Percentiles rank a stretch among this genome's conserved stretches.
Conservation (phyloP, 176 grass and related monocot species). For the Aegilops tauschii region DNA sequence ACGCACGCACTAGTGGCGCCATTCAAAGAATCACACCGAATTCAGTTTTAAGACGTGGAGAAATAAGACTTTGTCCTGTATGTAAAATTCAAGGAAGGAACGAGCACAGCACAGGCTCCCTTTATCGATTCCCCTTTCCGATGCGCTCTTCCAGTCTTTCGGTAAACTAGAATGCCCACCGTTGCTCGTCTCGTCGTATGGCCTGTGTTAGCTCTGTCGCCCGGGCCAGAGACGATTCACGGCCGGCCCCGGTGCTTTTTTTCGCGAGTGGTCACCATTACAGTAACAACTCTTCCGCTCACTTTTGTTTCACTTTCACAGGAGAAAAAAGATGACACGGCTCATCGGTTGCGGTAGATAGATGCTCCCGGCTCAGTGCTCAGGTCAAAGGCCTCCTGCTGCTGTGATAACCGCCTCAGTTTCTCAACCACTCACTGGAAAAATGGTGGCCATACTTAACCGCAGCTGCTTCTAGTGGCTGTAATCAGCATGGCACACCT, state of each 20-base stretch:
- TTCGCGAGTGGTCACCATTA: constrained; percentile 15
- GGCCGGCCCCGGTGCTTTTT: not conserved
- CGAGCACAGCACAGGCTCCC: no score
- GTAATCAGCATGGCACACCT: not conserved
- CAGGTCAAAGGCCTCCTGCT: constrained; percentile 19
- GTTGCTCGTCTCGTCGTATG: not conserved
- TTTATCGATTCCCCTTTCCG: not conserved
- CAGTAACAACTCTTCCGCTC: constrained; percentile 8
- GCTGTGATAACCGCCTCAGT: not conserved
- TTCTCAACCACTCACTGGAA: not conserved
- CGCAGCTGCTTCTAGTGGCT: not conserved
- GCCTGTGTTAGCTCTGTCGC: not conserved
- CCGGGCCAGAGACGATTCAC: constrained; percentile 5
- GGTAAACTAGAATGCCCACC: not conserved
- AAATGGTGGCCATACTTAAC: not conserved
- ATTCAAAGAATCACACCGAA: not conserved
- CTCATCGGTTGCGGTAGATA: not conserved
- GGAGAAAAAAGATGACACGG: not conserved
- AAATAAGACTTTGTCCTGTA: not conserved
- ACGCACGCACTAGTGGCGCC: not conserved
- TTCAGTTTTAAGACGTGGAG: not conserved
- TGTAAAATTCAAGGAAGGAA: not conserved
- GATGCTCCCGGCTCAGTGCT: not conserved
- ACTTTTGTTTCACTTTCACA: not conserved
- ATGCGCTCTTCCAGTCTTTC: not conserved